Conservation (phyloP, 805 yeast species). For the Schizosaccharomyces lindneri region DNA sequence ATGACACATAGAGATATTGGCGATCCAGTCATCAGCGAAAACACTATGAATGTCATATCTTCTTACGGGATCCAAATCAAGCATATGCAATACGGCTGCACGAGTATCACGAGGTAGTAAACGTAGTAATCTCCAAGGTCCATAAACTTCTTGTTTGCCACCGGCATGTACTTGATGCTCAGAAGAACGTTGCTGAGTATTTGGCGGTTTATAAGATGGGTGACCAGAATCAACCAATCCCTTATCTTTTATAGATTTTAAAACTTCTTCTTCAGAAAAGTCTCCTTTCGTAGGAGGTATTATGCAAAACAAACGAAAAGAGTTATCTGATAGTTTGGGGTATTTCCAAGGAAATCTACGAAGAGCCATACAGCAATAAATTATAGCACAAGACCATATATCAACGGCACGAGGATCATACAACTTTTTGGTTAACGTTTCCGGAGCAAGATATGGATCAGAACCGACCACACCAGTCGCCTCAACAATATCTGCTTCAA, state of each 20-base stretch:
- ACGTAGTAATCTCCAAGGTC: constrained; percentile 49
- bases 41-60: constrained; percentile 39
- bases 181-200: constrained; percentile 9
- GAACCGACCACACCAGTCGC: constrained; percentile 83
- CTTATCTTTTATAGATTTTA: not conserved
- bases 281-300: not conserved
- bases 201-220: not conserved
- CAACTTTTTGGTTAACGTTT: constrained; percentile 30
- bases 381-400: constrained; percentile 82
- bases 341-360: constrained; percentile 88
- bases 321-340: constrained; percentile 53
- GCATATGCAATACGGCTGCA: constrained; percentile 36
- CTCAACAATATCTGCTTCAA: constrained; percentile 27
- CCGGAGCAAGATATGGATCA: constrained; percentile 90
- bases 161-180: constrained; percentile 9
- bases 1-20: constrained; percentile 30
- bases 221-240: not conserved
- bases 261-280: not conserved
- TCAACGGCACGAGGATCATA: constrained; percentile 81
- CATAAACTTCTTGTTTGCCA: constrained; percentile 18
- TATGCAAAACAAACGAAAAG: constrained; percentile 34
- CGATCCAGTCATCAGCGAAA: constrained; percentile 30
- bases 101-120: constrained; percentile 47
- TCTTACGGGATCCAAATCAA: constrained; percentile 29
- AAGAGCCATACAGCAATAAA: constrained; percentile 71